Evolutionary conservation across 2,329 filamentous ascomycete genomes (phyloP), one percentile per base, ranked within the genome.

Genomic region (Pseudopithomyces chartarum): DNA sequence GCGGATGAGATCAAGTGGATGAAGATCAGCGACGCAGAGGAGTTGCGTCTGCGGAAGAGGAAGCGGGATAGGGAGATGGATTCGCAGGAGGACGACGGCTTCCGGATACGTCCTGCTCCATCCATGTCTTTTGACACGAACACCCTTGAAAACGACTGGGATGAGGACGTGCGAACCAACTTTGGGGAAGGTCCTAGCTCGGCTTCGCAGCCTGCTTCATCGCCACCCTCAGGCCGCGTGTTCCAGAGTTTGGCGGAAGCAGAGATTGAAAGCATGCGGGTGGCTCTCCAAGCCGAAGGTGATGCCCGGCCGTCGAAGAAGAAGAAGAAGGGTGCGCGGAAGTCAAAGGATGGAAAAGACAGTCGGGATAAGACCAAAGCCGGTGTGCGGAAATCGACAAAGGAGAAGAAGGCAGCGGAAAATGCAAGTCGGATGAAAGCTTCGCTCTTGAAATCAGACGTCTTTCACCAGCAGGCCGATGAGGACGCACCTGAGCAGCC

Each of bases 381-480:
- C 42, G 39, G 52, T 13, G 34, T 40, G 11, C 62, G 63, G 3
- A 57, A 57, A 13, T 23, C 38, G 4, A 59, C 38, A 1, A 70
- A 70, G 50, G 48, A 59, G 7, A 68, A 65, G 47, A 57, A 52
- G n/a, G 58, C 60, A 10, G 32, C 56, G 3, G 54, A 68, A 3
- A 39, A 59, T 6, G 67, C 65, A 29, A 39, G 60, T 15, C 59
- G 60, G 15, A 64, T 69, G 44, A 60, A 63, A 0, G 49, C 49
- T 3, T 71, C 70, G 1, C 57, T 77, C 1, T 61, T 76, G 48
- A 63, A 59, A 2, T 39, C 67, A 3, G 60, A 78, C 44, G 67
- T 77, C 22, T 74, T 77, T 34, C 13, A 15, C 1, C 70, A 75
- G 46, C 72, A 76, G 42, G 67, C 69, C 13, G 54, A 48, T 3